phyloP scores from a whole-genome alignment of 2,329 filamentous ascomycete species.

The Pyrenochaeta sp. region DNA sequence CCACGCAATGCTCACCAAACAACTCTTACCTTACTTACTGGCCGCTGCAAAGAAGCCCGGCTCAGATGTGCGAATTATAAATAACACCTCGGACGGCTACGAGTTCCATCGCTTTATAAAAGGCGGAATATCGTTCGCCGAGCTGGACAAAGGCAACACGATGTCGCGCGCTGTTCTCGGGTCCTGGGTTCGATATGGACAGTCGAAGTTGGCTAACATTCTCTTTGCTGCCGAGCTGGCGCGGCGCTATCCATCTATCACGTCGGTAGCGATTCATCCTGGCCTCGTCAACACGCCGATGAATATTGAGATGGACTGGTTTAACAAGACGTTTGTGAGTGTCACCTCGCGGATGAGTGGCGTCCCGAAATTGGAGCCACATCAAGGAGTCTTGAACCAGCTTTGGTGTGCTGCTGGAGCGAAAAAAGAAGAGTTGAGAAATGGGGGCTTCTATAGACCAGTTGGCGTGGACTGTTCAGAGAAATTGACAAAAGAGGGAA shows the following conservation, averaged over 20 bases:
- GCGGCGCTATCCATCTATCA: constrained; percentile 51
- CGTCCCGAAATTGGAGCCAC: constrained; percentile 5
- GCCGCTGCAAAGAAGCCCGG: constrained; percentile 42
- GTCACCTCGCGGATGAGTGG: constrained; percentile 6
- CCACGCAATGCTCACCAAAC: constrained; percentile 53
- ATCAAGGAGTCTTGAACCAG: constrained; percentile 44
- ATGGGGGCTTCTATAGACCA: constrained; percentile 49
- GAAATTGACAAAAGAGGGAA: constrained; percentile 13
- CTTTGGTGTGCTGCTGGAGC: constrained; percentile 45
- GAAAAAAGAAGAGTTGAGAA: constrained; percentile 39
- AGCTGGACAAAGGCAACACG: constrained; percentile 30
- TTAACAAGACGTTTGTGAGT: constrained; percentile 19
- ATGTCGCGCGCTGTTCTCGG: constrained; percentile 27
- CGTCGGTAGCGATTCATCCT: constrained; percentile 52
- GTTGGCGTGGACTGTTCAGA: constrained; percentile 20
- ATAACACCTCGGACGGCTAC: constrained; percentile 39
- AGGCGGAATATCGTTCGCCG: constrained; percentile 42
- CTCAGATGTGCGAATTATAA: constrained; percentile 54
- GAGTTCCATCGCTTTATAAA: constrained; percentile 13
- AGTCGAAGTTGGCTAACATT: constrained; percentile 58
- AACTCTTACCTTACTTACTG: constrained; percentile 51
- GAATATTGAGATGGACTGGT: constrained; percentile 26
- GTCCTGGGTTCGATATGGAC: constrained; percentile 52
- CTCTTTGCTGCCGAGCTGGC: constrained; percentile 53
- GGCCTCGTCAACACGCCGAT: constrained; percentile 54